phyloP scores from a whole-genome alignment of 352 stramenopile species.

The Phytopythium chamaehyphon region DNA sequence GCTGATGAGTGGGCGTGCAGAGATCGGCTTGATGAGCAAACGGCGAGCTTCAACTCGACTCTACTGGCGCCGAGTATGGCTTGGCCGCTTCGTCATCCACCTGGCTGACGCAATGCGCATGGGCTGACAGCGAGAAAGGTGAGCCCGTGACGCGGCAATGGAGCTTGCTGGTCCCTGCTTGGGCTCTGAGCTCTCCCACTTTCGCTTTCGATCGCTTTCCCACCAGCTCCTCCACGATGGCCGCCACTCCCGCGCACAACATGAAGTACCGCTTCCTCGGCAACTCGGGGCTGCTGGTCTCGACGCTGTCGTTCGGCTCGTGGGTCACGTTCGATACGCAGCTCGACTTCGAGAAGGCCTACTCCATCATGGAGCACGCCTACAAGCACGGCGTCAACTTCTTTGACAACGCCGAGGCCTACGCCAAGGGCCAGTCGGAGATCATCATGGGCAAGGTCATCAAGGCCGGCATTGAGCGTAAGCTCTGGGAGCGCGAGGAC shows the following conservation, averaged over 20 bases:
- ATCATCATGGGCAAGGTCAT: slow-evolving; percentile 49
- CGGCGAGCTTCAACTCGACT: too few species aligned
- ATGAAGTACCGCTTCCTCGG: slow-evolving; percentile 56
- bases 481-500: slow-evolving; percentile 39
- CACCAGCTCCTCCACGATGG: too few species aligned
- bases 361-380: slow-evolving; percentile 43
- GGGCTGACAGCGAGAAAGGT: too few species aligned
- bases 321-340: slow-evolving; percentile 36
- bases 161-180: too few species aligned
- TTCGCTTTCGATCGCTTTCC: too few species aligned
- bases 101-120: too few species aligned
- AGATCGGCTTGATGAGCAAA: too few species aligned
- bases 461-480: slow-evolving; percentile 29
- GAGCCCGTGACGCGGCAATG: too few species aligned
- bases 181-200: too few species aligned
- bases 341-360: slow-evolving; percentile 42
- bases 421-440: slow-evolving; percentile 38
- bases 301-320: slow-evolving; percentile 40
- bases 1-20: too few species aligned
- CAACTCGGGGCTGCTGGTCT: slow-evolving; percentile 42
- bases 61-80: too few species aligned
- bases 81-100: too few species aligned
- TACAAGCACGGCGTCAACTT: slow-evolving; percentile 65
- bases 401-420: slow-evolving; percentile 58
- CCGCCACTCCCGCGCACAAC: slow-evolving; percentile 10